A percentile compares a stretch with the other conserved stretches of the same genome.
Evolutionary conservation across 164 flowering plant species (phyloP).

Genomic region (Umbilicus rupestris): DNA sequence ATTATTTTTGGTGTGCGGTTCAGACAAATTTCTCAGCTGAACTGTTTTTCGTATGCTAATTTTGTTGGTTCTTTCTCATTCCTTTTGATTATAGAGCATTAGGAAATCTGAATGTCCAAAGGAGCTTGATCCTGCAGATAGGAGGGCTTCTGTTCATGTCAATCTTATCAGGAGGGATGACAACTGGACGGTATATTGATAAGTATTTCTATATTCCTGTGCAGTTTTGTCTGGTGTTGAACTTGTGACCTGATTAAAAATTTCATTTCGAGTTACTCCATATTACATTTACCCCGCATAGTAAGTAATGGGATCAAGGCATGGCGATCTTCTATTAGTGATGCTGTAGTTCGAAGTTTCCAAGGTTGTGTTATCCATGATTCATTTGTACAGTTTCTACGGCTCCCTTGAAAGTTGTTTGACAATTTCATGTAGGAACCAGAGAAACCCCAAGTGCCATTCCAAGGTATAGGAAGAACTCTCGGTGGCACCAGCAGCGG

Average conservation of each 20-base stretch:
- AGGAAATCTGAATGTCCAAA: slow-evolving; percentile 71
- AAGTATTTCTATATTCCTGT: not conserved
- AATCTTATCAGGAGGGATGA: slow-evolving; percentile 59
- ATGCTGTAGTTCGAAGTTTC: not conserved
- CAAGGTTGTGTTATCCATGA: too few species aligned
- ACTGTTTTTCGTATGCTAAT: not conserved
- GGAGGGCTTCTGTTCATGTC: slow-evolving; percentile 52
- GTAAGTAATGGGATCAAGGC: not conserved
- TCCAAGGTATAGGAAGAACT: slow-evolving; percentile 85
- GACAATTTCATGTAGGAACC: slow-evolving; percentile 41
- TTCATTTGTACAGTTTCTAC: not conserved
- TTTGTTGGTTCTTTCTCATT: not conserved
- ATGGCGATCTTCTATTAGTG: not conserved
- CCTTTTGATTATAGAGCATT: slow-evolving; percentile 56
- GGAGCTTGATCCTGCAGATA: slow-evolving; percentile 75
- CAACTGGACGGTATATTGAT: slow-evolving; percentile 46
- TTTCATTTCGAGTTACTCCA: not conserved
- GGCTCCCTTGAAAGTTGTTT: not conserved
- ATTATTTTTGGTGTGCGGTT: not conserved
- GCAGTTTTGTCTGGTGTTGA: not conserved
- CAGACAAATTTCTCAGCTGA: not conserved
- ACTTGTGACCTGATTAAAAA: not conserved
- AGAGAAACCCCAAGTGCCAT: slow-evolving; percentile 40
- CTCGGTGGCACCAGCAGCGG: slow-evolving; percentile 34
- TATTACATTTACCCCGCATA: not conserved